These are phyloP conservation scores for Limnanthes douglasii DNA, from an alignment of 345 rosid genomes.

Conservation along the genomic window DNA sequence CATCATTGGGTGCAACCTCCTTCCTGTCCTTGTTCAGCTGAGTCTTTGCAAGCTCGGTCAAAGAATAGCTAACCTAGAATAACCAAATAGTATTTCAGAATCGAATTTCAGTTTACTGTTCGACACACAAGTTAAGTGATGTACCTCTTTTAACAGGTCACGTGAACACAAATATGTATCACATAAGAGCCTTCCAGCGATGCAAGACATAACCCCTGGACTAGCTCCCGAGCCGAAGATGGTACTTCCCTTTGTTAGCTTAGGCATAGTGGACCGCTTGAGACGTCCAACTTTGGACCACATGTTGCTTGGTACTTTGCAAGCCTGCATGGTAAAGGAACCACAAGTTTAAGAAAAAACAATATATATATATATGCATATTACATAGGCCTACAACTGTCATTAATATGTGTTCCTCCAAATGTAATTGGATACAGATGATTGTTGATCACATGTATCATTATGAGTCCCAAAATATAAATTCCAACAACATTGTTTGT, in stretches of 20 bases:
- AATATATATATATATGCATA: no score
- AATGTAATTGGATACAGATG: no score
- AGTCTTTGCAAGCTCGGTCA: conserved; percentile 84
- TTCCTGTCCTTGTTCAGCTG: conserved; percentile 78
- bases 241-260: conserved; percentile 55
- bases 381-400: no score
- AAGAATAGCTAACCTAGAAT: conserved; percentile 90
- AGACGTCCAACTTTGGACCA: conserved; percentile 99
- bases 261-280: conserved; percentile 91
- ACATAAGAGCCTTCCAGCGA: conserved; percentile 90
- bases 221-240: conserved; percentile 87
- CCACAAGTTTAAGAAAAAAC: conserved; percentile 5
- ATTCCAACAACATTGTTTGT: no score
- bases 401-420: no score
- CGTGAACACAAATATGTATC: conserved; percentile 87
- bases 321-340: conserved; percentile 33
- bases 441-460: no score
- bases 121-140: conserved; percentile 5
- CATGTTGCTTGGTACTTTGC: conserved; percentile 74
- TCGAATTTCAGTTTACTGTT: conserved; percentile 8
- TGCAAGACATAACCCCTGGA: conserved; percentile 87
- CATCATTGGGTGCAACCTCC: conserved; percentile 72
- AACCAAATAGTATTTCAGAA: conserved; percentile 13
- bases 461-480: no score
- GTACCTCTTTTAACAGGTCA: conserved; percentile 83